phyloP scores from a whole-genome alignment of 306 rosid species.

The Carpinus fangiana region DNA sequence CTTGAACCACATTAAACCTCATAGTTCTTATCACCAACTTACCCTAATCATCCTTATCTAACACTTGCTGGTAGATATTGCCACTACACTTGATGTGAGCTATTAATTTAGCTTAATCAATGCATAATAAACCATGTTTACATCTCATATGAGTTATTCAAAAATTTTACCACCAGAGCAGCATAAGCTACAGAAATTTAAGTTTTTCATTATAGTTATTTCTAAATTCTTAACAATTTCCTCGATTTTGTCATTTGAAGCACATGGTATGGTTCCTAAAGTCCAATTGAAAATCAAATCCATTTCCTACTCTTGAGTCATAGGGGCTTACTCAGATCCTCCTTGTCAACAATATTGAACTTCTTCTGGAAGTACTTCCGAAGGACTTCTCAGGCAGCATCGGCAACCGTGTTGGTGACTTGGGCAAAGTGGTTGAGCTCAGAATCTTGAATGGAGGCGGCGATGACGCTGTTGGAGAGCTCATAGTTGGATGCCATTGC shows the following conservation, averaged over 20 bases:
- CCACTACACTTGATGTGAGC: background rate
- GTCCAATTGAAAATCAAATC: background rate
- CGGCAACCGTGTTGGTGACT: constrained; percentile 67
- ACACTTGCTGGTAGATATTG: too few relatives aligned
- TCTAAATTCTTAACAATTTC: background rate
- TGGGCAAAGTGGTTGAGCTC: constrained; percentile 53
- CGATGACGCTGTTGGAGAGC: constrained; percentile 22
- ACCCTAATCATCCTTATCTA: too few relatives aligned
- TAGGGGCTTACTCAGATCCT: constrained; percentile 54
- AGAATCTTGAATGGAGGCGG: background rate
- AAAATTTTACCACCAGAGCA: background rate
- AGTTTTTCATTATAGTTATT: background rate
- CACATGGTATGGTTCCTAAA: background rate
- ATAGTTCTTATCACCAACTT: too few relatives aligned
- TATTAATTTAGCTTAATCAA: background rate
- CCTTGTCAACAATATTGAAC: constrained; percentile 70
- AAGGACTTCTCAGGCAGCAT: constrained; percentile 80
- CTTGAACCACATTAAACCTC: too few relatives aligned
- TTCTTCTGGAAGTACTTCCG: constrained; percentile 73
- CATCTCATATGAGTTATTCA: background rate
- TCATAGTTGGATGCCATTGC: constrained; percentile 38
- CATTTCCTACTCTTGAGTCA: background rate
- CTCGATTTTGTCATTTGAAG: background rate
- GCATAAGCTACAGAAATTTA: background rate
- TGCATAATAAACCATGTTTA: background rate